Base-by-base conservation (phyloP, 2,329 filamentous ascomycete species). In the Geosmithia morbida region DNA sequence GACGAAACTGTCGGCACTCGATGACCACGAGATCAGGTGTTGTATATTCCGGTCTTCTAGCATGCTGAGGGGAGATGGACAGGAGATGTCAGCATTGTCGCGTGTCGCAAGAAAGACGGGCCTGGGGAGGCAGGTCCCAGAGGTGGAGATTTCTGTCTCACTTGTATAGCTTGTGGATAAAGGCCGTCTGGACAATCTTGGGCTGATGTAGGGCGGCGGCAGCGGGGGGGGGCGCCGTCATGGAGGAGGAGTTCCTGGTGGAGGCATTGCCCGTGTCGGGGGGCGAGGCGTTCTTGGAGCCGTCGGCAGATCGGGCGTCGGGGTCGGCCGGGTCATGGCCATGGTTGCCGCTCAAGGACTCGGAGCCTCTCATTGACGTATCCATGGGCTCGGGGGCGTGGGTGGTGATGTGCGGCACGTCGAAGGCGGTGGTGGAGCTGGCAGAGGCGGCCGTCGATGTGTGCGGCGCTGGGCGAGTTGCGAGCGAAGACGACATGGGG, bases 141-240 rank as follows among this genome's bases (percentile, higher is more conserved):
- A 26, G 22, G 22, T 4, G 22, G 8, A 26, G 4, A 26, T 20
- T 41, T 51, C 83, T 20, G 40, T 51, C 83, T 60, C 73, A 96
- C 89, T 94, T 96, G 73, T 97, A 98, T 37, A 98, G 78, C 66
- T 98, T 98, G 66, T 98, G 92, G 54, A 98, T 97, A 59, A 98
- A 98, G 19, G 92, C 92, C 11, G 92, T 97, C 68, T 98, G 92
- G 16, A 97, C 88, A 43, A 96, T 90, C 67, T 98, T 98, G 50
- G 92, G 89, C 61, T 95, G 89, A 60, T 94, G 87, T 46, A 89
- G 83, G 44, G 83, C 83, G 5, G 84, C 79, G 18, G 82, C 81
- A n/a, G 71, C 66, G 2, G 70, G 65, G 18, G 65, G 62, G 16
- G 72, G 72, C 19, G 72, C 71, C 33, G 72, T 65, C 72, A 76